Conservation (phyloP, 495 filamentous ascomycete species). For the Astrocystis sublimbata region DNA sequence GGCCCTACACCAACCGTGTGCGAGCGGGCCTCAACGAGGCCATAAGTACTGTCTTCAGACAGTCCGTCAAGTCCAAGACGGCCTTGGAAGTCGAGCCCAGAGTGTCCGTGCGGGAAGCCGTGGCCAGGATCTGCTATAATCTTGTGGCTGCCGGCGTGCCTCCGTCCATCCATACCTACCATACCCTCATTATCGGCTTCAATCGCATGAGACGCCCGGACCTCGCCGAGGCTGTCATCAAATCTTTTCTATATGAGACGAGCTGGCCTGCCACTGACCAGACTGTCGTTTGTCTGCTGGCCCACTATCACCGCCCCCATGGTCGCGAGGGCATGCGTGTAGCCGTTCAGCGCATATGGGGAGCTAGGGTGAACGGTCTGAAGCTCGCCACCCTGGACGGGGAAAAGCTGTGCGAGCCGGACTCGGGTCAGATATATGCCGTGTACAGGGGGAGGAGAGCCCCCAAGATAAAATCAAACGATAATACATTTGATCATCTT, state of each 20-base stretch:
- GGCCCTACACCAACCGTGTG: conserved; percentile 6
- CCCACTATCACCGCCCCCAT: conserved; percentile 51
- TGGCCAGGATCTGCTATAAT: conserved; percentile 67
- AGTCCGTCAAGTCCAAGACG: conserved; percentile 15
- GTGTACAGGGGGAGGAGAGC: neutral
- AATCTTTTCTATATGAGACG: conserved; percentile 49
- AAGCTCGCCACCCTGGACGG: conserved; percentile 20
- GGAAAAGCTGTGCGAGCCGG: neutral
- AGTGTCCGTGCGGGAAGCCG: conserved; percentile 36
- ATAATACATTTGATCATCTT: conserved; percentile 36
- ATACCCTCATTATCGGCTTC: conserved; percentile 62
- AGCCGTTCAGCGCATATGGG: conserved; percentile 44
- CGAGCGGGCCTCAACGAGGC: conserved; percentile 36
- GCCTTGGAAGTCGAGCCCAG: too few species aligned
- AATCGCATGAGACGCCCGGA: conserved; percentile 49
- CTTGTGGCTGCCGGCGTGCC: conserved; percentile 57
- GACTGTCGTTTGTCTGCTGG: conserved; percentile 55
- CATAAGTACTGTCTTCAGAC: conserved; percentile 36
- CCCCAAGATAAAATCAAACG: conserved; percentile 14
- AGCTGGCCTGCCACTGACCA: conserved; percentile 54
- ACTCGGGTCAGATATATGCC: neutral
- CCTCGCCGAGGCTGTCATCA: conserved; percentile 56
- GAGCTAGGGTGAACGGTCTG: conserved; percentile 23
- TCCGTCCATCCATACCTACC: conserved; percentile 66
- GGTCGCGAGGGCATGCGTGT: conserved; percentile 42